phyloP scores from a whole-genome alignment of 257 asterid species.

The Scutellaria baicalensis region DNA sequence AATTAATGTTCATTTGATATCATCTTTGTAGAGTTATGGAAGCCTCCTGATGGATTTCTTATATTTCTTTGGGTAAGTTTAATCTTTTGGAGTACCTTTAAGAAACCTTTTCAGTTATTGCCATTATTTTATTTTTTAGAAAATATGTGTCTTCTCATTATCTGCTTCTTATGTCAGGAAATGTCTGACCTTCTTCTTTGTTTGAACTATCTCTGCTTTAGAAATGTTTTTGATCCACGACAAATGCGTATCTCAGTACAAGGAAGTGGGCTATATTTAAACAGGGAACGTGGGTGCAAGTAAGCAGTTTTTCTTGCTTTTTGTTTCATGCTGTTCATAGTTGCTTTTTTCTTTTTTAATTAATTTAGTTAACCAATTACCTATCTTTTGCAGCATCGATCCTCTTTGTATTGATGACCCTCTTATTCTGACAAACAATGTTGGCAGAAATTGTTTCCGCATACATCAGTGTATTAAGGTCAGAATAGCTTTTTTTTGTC shows the following conservation, averaged over 20 bases:
- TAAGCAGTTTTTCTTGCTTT: conserved; percentile 19
- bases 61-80: conserved; percentile 94
- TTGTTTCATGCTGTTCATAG: conserved; percentile 7
- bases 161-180: conserved; percentile 6
- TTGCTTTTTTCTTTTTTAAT: not conserved
- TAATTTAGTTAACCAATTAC: not conserved
- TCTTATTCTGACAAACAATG: conserved; percentile 81
- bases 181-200: conserved; percentile 12
- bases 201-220: conserved; percentile 28
- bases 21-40: conserved; percentile 64
- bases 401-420: conserved; percentile 96
- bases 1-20: not conserved
- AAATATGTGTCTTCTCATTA: not conserved
- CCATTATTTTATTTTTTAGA: conserved; percentile 5
- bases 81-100: not conserved
- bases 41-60: conserved; percentile 97
- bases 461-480: conserved; percentile 99
- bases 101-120: not conserved
- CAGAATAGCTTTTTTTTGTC: conserved; percentile 19
- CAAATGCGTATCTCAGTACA: conserved; percentile 94
- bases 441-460: conserved; percentile 97
- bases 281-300: conserved; percentile 93
- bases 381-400: conserved; percentile 66
- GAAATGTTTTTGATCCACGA: conserved; percentile 98
- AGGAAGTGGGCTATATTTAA: conserved; percentile 89